Evolutionary conservation across 139 green algal genomes (phyloP).

Genomic region (Chlorella vulgaris): DNA sequence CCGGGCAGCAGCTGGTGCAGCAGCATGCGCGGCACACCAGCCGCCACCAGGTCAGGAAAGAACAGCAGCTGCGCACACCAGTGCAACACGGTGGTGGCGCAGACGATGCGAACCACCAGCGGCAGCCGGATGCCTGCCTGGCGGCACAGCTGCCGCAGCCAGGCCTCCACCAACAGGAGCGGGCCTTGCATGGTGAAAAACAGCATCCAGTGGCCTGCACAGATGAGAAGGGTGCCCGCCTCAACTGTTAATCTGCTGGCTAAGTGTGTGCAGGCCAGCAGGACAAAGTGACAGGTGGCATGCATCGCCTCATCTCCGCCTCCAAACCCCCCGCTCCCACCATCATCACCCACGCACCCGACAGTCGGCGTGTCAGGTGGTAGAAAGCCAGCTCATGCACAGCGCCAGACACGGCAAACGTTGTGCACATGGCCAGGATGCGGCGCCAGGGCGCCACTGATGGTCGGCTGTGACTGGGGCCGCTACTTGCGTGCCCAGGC

Average conservation of each 20-base stretch:
- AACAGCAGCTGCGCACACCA: not conserved
- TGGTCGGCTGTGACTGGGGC: not conserved
- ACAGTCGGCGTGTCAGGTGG: constrained; percentile 5
- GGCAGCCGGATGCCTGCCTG: constrained; percentile 1
- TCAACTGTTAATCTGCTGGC: no score
- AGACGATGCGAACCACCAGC: not conserved
- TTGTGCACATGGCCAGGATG: not conserved
- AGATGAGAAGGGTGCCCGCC: no score
- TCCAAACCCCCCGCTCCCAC: no score
- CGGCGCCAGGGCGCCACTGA: not conserved
- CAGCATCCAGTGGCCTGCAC: constrained; percentile 10
- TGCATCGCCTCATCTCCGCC: no score
- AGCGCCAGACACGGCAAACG: constrained; percentile 5
- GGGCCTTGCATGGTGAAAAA: constrained; percentile 20
- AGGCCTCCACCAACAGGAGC: constrained; percentile 6
- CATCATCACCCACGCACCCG: constrained; percentile 2
- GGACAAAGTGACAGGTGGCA: no score
- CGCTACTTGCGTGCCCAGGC: not conserved
- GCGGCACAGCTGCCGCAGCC: not conserved
- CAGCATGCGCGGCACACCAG: not conserved
- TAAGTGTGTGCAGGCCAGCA: no score
- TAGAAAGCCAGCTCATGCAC: not conserved
- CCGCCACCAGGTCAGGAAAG: not conserved
- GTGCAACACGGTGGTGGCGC: not conserved
- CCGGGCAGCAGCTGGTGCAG: constrained; percentile 4